Conservation (phyloP, 306 rosid species). For the Vachellia collinsii region DNA sequence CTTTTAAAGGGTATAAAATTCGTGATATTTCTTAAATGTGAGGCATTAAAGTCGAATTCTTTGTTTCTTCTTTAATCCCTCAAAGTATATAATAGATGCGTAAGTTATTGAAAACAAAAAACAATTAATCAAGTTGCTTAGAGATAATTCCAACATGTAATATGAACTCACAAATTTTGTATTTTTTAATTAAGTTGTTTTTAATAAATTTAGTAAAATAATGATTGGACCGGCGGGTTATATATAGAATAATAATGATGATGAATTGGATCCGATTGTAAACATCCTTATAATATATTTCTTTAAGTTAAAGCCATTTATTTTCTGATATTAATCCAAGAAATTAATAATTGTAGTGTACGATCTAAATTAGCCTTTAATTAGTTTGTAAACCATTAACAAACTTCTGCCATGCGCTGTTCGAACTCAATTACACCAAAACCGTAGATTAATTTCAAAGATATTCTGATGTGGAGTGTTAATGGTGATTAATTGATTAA, state of each 20-base stretch:
- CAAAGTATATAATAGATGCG: no score
- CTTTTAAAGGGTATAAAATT: no score
- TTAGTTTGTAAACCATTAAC: neutral
- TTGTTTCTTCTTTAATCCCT: no score
- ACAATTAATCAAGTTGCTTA: neutral
- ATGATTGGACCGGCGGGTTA: no score
- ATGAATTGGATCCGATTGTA: neutral
- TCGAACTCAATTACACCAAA: neutral
- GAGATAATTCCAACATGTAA: neutral
- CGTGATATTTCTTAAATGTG: no score
- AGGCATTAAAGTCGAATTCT: no score
- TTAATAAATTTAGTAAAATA: no score
- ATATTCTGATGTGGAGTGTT: neutral
- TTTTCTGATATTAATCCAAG: neutral
- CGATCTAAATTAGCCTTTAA: neutral
- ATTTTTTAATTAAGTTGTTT: no score
- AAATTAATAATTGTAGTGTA: neutral
- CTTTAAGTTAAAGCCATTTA: neutral
- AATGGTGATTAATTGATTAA: neutral
- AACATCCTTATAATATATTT: neutral
- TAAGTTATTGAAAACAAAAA: no score
- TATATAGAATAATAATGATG: neutral
- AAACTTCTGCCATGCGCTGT: neutral
- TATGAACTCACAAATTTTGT: neutral
- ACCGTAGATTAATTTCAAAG: neutral